These are phyloP conservation scores for Eragrostis tef DNA, from an alignment of 202 grass and related monocot species.

Conservation along the genomic window DNA sequence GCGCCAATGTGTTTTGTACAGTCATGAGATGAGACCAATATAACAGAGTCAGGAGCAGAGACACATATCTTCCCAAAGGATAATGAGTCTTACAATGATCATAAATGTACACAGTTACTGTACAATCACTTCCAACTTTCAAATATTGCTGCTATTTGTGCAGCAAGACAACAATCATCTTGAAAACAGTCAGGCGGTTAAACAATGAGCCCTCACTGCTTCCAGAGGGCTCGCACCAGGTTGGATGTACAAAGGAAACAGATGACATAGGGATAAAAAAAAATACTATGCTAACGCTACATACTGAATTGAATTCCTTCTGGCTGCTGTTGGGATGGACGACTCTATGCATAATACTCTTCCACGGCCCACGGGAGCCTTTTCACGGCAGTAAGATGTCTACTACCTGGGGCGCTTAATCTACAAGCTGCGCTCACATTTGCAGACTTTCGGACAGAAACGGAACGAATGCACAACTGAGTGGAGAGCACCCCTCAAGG, in stretches of 20 bases:
- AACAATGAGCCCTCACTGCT: slow-evolving; percentile 56
- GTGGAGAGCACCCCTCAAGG: slow-evolving; percentile 44
- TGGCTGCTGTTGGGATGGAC: slow-evolving; percentile 43
- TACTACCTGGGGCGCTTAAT: slow-evolving; percentile 57
- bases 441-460: slow-evolving; percentile 45
- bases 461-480: slow-evolving; percentile 46
- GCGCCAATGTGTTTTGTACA: no score
- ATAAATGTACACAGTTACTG: background rate
- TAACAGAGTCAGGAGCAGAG: background rate
- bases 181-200: slow-evolving; percentile 14
- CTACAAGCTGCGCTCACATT: slow-evolving; percentile 56
- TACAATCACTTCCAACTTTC: background rate
- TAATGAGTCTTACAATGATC: background rate
- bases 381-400: slow-evolving; percentile 43
- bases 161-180: slow-evolving; percentile 4
- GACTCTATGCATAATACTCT: slow-evolving; percentile 61
- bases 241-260: slow-evolving; percentile 33
- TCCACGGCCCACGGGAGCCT: slow-evolving; percentile 34
- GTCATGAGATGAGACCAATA: no score
- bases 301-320: slow-evolving; percentile 28
- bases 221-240: slow-evolving; percentile 56
- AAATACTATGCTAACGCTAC: slow-evolving; percentile 21
- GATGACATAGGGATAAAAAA: background rate
- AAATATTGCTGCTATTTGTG: slow-evolving; percentile 3
- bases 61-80: no score